These are phyloP conservation scores for Chloranthus sessilifolius DNA, from an alignment of 164 flowering plant genomes.

Conservation along the genomic window DNA sequence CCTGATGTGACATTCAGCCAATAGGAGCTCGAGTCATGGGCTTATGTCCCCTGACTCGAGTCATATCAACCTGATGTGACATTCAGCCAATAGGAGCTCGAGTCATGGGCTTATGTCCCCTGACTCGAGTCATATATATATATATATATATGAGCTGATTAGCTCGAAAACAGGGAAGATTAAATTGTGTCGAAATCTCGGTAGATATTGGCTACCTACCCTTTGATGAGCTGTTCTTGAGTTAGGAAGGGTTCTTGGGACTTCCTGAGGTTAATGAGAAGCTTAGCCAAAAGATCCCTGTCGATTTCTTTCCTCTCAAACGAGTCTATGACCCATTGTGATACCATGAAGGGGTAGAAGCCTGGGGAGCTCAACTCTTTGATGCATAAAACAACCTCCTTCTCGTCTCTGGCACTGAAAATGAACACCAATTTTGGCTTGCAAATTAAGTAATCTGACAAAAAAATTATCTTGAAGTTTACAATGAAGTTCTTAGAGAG, in stretches of 20 bases:
- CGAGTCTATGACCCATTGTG: constrained; percentile 80
- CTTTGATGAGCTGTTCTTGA: constrained; percentile 49
- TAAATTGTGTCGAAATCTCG: background rate
- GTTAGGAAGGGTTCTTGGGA: constrained; percentile 40
- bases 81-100: too few relatives aligned
- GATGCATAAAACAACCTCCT: constrained; percentile 69
- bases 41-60: too few relatives aligned
- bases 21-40: too few relatives aligned
- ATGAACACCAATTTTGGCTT: background rate
- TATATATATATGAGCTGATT: background rate
- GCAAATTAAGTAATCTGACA: too few relatives aligned
- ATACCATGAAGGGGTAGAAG: constrained; percentile 80
- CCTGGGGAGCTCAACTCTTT: constrained; percentile 69
- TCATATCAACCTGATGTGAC: too few relatives aligned
- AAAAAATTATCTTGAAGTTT: too few relatives aligned
- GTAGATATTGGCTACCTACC: constrained; percentile 38
- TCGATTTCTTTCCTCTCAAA: constrained; percentile 86
- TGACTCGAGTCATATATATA: background rate
- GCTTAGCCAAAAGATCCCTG: constrained; percentile 68
- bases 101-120: too few relatives aligned
- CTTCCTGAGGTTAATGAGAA: constrained; percentile 45
- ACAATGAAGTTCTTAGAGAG: too few relatives aligned
- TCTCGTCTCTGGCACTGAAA: constrained; percentile 80
- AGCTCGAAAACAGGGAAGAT: background rate
- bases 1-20: too few relatives aligned